A percentile compares a stretch with the other conserved stretches of the same genome.
Evolutionary conservation across 805 yeast genomes (phyloP).

Genomic region (Ogataea trehaloabstinens): DNA sequence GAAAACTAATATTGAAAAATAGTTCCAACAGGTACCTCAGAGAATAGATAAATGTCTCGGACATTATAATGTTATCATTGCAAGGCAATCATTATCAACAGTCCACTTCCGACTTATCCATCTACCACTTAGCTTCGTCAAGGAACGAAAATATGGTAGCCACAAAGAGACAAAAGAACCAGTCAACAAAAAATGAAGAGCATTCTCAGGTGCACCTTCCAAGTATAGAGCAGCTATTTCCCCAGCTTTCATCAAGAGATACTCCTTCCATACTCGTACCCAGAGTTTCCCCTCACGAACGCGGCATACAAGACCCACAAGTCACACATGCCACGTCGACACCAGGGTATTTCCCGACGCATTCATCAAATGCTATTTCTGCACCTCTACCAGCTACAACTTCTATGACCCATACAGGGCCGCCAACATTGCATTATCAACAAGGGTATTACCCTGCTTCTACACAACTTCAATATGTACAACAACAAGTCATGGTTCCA

Average conservation of each 20-base stretch:
- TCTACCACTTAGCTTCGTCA: conserved; percentile 8
- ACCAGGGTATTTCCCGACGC: no score
- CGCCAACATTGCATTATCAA: neutral
- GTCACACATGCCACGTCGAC: no score
- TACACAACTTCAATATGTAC: conserved; percentile 1
- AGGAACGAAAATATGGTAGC: neutral
- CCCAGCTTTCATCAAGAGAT: conserved; percentile 5
- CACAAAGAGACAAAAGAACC: neutral
- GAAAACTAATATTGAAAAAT: no score
- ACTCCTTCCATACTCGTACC: neutral
- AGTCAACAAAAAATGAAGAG: neutral
- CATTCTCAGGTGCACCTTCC: conserved; percentile 19
- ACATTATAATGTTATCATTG: conserved; percentile 13
- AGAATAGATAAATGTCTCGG: no score
- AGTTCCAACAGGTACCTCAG: no score
- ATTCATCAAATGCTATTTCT: no score
- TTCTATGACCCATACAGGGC: neutral
- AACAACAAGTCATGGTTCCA: neutral
- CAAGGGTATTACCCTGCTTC: conserved; percentile 4
- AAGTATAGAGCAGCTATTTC: conserved; percentile 22
- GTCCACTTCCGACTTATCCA: conserved; percentile 10
- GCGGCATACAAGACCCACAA: neutral
- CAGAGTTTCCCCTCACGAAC: neutral
- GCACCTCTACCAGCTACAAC: neutral
- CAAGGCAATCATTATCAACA: conserved; percentile 7